Evolutionary conservation across 345 rosid genomes (phyloP).

Genomic region (Corchorus olitorius): DNA sequence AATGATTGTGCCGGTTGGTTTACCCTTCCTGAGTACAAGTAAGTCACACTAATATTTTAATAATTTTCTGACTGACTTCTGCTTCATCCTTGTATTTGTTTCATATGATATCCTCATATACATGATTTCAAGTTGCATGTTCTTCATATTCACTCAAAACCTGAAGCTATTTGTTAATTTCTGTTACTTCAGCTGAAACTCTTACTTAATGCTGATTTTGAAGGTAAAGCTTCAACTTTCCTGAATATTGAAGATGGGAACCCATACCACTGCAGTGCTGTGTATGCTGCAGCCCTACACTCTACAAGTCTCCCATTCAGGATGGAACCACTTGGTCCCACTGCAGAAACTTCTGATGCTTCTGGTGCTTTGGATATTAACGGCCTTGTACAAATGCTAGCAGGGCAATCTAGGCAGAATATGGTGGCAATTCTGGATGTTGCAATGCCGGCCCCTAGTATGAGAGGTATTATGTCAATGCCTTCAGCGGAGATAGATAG

Average conservation of each 20-base stretch:
- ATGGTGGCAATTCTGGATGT: conserved; percentile 63
- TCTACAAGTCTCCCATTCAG: conserved; percentile 70
- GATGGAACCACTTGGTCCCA: conserved; percentile 56
- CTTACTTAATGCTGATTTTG: conserved; percentile 16
- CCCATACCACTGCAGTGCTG: conserved; percentile 78
- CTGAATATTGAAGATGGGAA: conserved; percentile 67
- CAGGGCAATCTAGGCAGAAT: conserved; percentile 73
- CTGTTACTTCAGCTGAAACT: background rate
- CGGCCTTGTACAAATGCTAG: conserved; percentile 55
- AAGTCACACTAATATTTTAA: conserved; percentile 29
- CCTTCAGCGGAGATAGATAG: background rate
- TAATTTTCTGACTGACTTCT: conserved; percentile 9
- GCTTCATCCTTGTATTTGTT: background rate
- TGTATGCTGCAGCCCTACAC: conserved; percentile 87
- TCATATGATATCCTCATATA: background rate
- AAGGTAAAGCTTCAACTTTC: conserved; percentile 66
- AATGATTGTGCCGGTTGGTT: conserved; percentile 81
- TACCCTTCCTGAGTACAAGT: conserved; percentile 74
- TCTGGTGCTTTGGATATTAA: conserved; percentile 64
- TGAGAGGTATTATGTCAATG: conserved; percentile 40
- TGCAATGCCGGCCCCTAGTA: conserved; percentile 77
- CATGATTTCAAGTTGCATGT: conserved; percentile 5
- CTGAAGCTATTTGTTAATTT: background rate
- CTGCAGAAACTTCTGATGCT: conserved; percentile 42
- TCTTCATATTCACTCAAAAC: conserved; percentile 3